Conservation (phyloP, 2,329 filamentous ascomycete species). For the Ophiobolus disseminans region DNA sequence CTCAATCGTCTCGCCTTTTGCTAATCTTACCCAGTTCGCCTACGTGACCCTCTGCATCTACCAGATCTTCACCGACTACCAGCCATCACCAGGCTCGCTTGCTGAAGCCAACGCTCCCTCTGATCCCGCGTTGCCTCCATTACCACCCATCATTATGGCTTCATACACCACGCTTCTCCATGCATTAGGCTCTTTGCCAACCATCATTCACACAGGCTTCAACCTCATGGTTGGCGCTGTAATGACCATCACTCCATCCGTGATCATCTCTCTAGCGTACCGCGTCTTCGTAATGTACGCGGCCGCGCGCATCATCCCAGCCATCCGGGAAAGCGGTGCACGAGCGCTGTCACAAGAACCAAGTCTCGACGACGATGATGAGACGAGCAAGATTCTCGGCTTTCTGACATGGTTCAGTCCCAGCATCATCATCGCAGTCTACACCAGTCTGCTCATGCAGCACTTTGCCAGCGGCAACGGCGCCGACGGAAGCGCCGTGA, state of each 20-base stretch:
- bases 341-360: conserved; percentile 84
- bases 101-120: conserved; percentile 61
- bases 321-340: conserved; percentile 85
- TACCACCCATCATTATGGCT: conserved; percentile 97
- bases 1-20: not conserved
- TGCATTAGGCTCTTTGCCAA: conserved; percentile 81
- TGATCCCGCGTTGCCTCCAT: conserved; percentile 91
- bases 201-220: conserved; percentile 81
- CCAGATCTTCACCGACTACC: conserved; percentile 98
- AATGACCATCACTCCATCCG: conserved; percentile 92
- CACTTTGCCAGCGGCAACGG: conserved; percentile 78
- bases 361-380: conserved; percentile 82
- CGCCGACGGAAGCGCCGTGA: conserved; percentile 53
- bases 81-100: conserved; percentile 70
- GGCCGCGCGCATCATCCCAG: conserved; percentile 93
- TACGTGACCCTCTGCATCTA: conserved; percentile 99
- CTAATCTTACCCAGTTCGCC: conserved; percentile 66
- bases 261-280: conserved; percentile 93
- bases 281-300: conserved; percentile 95
- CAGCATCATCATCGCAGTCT: conserved; percentile 92
- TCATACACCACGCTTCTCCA: conserved; percentile 93
- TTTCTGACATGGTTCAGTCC: conserved; percentile 94
- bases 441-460: conserved; percentile 93
- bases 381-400: conserved; percentile 78
- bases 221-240: conserved; percentile 90